phyloP scores from a whole-genome alignment of 768 basidiomycete genomes.

The Cystobasidium ongulense region DNA sequence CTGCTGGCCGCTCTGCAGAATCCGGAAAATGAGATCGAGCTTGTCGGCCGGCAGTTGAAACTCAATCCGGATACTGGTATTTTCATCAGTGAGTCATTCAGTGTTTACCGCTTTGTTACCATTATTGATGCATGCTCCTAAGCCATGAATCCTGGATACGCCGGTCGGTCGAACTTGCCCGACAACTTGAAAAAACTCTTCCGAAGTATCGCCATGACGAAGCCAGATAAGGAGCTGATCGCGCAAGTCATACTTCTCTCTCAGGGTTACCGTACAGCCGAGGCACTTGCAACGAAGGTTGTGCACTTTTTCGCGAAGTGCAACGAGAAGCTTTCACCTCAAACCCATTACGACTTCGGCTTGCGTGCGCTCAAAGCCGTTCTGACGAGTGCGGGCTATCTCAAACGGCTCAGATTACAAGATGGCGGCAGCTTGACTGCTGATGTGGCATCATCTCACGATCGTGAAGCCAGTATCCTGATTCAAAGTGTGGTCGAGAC shows the following conservation, averaged over 20 bases:
- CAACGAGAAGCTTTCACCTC: slow-evolving; percentile 88
- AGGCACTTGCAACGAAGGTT: slow-evolving; percentile 92
- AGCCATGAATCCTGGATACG: slow-evolving; percentile 79
- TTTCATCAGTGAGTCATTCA: slow-evolving; percentile 67
- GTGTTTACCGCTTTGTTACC: no score
- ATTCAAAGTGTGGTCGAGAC: slow-evolving; percentile 98
- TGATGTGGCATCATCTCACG: neutral
- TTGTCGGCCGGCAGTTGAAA: slow-evolving; percentile 87
- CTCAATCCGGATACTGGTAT: slow-evolving; percentile 96
- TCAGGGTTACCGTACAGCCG: slow-evolving; percentile 96
- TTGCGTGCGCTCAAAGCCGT: slow-evolving; percentile 95
- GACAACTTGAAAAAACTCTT: slow-evolving; percentile 49
- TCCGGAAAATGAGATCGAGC: slow-evolving; percentile 80
- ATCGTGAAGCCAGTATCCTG: slow-evolving; percentile 77
- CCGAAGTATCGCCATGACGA: slow-evolving; percentile 93
- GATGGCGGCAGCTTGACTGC: slow-evolving; percentile 40
- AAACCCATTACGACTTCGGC: slow-evolving; percentile 99
- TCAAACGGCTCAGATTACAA: slow-evolving; percentile 82
- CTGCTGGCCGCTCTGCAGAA: slow-evolving; percentile 72
- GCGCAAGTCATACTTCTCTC: slow-evolving; percentile 99
- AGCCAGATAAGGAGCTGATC: slow-evolving; percentile 94
- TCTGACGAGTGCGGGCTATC: slow-evolving; percentile 88
- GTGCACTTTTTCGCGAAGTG: slow-evolving; percentile 99
- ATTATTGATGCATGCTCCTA: neutral
- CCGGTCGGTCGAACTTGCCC: slow-evolving; percentile 70